A percentile compares a stretch with the other conserved stretches of the same genome.
These are phyloP conservation scores for Amborella trichopoda DNA, from an alignment of 164 flowering plant genomes.

Conservation along the genomic window DNA sequence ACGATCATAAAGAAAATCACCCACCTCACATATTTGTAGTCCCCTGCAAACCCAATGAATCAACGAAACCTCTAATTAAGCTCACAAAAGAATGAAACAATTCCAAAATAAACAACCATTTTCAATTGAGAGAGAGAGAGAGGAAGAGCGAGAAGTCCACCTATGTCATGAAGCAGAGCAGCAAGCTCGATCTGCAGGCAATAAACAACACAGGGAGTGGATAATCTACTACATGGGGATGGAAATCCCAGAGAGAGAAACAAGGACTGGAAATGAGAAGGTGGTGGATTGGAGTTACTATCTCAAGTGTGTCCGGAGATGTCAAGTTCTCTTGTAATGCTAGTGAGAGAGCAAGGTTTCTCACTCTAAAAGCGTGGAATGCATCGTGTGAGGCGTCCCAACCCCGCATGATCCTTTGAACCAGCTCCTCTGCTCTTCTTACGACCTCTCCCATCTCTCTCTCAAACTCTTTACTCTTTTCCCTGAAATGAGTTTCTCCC, in stretches of 20 bases:
- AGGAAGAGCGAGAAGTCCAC: slow-evolving; percentile 17
- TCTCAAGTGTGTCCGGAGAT: slow-evolving; percentile 42
- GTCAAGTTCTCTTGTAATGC: slow-evolving; percentile 70
- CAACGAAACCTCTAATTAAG: too few species aligned
- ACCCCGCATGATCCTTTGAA: slow-evolving; percentile 43
- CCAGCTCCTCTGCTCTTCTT: slow-evolving; percentile 64
- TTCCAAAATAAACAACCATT: too few species aligned
- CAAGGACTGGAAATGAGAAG: neutral
- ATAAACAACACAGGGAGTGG: too few species aligned
- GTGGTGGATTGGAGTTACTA: slow-evolving; percentile 17
- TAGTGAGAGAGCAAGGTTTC: slow-evolving; percentile 77
- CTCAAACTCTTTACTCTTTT: neutral
- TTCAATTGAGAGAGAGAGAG: slow-evolving; percentile 2
- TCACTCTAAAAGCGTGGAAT: slow-evolving; percentile 67
- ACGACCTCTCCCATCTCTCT: slow-evolving; percentile 20
- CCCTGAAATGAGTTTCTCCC: neutral
- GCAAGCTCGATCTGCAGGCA: slow-evolving; percentile 94
- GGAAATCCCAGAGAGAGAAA: neutral
- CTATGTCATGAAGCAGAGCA: slow-evolving; percentile 91
- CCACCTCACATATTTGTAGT: slow-evolving; percentile 74
- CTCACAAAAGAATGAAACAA: too few species aligned
- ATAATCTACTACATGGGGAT: too few species aligned
- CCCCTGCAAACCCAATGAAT: too few species aligned
- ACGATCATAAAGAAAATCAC: neutral
- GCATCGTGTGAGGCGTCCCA: slow-evolving; percentile 91